Conservation (phyloP, 148 eudicot species). For the Chenopodium formosanum region DNA sequence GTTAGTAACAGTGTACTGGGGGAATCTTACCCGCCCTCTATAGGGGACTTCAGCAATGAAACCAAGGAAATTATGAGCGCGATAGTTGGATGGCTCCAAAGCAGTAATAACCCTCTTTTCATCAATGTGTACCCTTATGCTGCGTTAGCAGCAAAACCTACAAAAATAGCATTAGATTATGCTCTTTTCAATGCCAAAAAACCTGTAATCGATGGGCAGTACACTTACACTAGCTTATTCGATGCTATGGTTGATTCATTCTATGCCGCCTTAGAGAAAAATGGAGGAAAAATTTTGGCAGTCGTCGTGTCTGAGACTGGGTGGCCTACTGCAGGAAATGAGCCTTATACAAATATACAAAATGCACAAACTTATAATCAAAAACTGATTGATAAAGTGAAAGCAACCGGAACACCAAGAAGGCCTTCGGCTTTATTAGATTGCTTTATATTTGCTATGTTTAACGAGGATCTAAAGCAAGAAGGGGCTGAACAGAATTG, state of each 20-base stretch:
- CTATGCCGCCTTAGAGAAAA: slow-evolving; percentile 28
- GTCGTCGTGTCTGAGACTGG: slow-evolving; percentile 36
- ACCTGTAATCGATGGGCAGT: slow-evolving; percentile 31
- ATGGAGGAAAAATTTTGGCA: slow-evolving; percentile 2
- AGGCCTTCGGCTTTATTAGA: slow-evolving; percentile 25
- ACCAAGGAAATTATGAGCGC: background rate
- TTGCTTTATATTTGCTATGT: slow-evolving; percentile 24
- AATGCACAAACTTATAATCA: slow-evolving; percentile 29
- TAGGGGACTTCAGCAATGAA: slow-evolving; percentile 8
- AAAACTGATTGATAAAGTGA: slow-evolving; percentile 20
- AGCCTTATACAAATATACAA: slow-evolving; percentile 11
- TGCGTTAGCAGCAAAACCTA: slow-evolving; percentile 3
- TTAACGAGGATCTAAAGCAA: slow-evolving; percentile 43
- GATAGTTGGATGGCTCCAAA: slow-evolving; percentile 7
- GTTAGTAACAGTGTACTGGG: slow-evolving; percentile 5
- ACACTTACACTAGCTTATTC: slow-evolving; percentile 27
- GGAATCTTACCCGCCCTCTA: slow-evolving; percentile 24
- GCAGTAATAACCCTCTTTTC: slow-evolving; percentile 12
- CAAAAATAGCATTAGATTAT: slow-evolving; percentile 10
- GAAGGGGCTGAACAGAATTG: slow-evolving; percentile 36
- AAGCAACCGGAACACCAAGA: slow-evolving; percentile 35
- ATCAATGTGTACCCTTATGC: slow-evolving; percentile 27
- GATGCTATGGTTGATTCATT: slow-evolving; percentile 28
- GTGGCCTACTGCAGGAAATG: slow-evolving; percentile 40
- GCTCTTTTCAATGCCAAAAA: slow-evolving; percentile 19